A percentile compares a stretch with the other conserved stretches of the same genome.
Evolutionary conservation across 345 rosid genomes (phyloP).

Genomic region (Cardamine occulta): DNA sequence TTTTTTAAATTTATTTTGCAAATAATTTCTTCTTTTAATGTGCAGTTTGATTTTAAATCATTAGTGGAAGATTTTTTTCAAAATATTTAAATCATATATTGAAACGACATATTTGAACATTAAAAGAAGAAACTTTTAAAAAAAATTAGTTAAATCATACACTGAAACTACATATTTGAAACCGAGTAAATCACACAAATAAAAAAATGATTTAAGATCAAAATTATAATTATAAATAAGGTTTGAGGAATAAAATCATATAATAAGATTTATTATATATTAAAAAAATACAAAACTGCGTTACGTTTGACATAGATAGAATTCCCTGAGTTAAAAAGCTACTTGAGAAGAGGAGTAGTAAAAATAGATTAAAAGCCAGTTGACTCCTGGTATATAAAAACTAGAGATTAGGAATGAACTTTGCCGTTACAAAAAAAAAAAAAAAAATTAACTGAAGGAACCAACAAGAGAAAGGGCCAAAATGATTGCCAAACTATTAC

Average conservation of each 20-base stretch:
- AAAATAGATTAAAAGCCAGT: too few species aligned
- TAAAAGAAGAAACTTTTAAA: too few species aligned
- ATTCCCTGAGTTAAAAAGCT: too few species aligned
- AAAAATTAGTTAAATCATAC: not conserved
- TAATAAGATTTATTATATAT: not conserved
- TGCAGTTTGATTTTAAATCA: not conserved
- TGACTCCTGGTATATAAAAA: too few species aligned
- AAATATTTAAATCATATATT: too few species aligned
- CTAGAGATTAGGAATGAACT: too few species aligned
- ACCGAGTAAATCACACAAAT: not conserved
- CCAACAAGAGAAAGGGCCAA: conserved; percentile 28
- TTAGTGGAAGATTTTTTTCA: not conserved
- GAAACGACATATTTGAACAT: too few species aligned
- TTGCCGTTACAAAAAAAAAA: not conserved
- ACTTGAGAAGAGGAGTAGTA: too few species aligned
- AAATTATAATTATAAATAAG: not conserved
- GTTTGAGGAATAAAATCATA: too few species aligned
- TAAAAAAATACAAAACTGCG: not conserved
- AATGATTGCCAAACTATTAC: conserved; percentile 26
- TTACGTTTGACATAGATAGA: conserved; percentile 4
- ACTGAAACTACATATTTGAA: not conserved
- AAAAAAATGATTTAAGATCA: too few species aligned
- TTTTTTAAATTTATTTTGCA: not conserved
- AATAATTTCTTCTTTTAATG: not conserved
- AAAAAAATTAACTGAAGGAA: not conserved